Base-by-base conservation (phyloP, 2,329 filamentous ascomycete species). In the Fusarium floridanum region DNA sequence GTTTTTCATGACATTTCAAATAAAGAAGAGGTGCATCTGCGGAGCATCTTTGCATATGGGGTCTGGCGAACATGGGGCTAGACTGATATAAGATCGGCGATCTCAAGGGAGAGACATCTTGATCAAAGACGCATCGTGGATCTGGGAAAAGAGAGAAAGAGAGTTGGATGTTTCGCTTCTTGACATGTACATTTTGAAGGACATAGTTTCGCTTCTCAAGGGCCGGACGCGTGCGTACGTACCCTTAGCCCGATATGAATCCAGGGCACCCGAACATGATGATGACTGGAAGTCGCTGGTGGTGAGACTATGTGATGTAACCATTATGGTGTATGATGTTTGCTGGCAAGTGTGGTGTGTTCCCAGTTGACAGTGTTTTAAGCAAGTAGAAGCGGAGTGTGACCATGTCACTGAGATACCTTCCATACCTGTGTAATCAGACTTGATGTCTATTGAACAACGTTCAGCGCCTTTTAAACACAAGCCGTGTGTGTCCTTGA, bases 111-210 rank as follows among this genome's bases (percentile, higher is more conserved):
- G 60, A 55, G 60, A 63, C 27, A 68, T 75, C 43, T 75, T 61
- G 45, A 65, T 67, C 63, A 64, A 67, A 62, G 39, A 45, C 39
- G 55, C 60, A 50, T 32, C 53, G 59, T 70, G 70, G 60, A 71
- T 66, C 56, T 64, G 53, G 67, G 34, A 57, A 63, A 53, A 53
- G 48, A 53, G 17, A 53, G 53, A 34, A 34, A 57, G 56, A 65
- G 66, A 65, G 61, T 78, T 78, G 76, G 77, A 75, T 79, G 68
- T 67, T 76, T 75, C 72, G 62, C 73, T 79, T 79, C 76, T 79
- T 79, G 62, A 72, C 64, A 71, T 79, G 77, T 79, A 79, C 53
- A 79, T 79, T 79, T 77, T 76, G 63, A 71, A 74, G 64, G 64
- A 79, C 73, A 79, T 78, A 77, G 71, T 71, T 71, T 76, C 56